Evolutionary conservation across 1,284 basidiomycete genomes (phyloP).

Genomic region (Coriolopsis trogii): DNA sequence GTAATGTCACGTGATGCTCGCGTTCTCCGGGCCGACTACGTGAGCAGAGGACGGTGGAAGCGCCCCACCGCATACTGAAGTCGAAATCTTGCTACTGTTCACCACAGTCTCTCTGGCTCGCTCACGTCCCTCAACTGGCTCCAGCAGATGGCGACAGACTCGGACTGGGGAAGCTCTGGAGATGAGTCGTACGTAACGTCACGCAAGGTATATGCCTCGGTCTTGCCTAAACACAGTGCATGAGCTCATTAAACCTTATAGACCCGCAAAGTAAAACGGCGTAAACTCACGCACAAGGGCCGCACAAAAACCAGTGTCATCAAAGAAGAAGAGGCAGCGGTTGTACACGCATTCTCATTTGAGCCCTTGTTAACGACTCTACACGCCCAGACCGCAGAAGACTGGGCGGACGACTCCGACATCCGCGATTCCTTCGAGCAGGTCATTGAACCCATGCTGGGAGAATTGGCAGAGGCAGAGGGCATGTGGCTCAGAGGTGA

Average conservation of each 20-base stretch:
- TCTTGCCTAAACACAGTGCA: too few species aligned
- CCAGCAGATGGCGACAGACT: conserved; percentile 6
- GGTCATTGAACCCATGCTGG: conserved; percentile 24
- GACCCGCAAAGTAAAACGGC: conserved; percentile 7
- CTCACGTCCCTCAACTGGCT: too few species aligned
- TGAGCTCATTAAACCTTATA: neutral
- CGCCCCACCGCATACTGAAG: too few species aligned
- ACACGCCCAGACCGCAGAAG: neutral
- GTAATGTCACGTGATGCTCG: too few species aligned
- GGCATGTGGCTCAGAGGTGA: conserved; percentile 15
- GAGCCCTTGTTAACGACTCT: conserved; percentile 10
- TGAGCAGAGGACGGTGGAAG: too few species aligned
- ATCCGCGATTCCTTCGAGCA: conserved; percentile 28
- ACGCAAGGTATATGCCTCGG: neutral
- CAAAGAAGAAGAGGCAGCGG: neutral
- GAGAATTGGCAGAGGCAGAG: conserved; percentile 25
- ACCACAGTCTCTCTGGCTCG: too few species aligned
- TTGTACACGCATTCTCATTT: neutral
- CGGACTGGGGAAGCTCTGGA: conserved; percentile 12
- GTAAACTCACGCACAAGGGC: conserved; percentile 5
- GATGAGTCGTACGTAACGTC: neutral
- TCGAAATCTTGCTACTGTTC: too few species aligned
- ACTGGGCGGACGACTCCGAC: conserved; percentile 17
- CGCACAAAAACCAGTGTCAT: neutral
- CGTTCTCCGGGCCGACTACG: too few species aligned